These are phyloP conservation scores for Pseudozyma hubeiensis DNA, from an alignment of 1,284 basidiomycete species.

Conservation along the genomic window DNA sequence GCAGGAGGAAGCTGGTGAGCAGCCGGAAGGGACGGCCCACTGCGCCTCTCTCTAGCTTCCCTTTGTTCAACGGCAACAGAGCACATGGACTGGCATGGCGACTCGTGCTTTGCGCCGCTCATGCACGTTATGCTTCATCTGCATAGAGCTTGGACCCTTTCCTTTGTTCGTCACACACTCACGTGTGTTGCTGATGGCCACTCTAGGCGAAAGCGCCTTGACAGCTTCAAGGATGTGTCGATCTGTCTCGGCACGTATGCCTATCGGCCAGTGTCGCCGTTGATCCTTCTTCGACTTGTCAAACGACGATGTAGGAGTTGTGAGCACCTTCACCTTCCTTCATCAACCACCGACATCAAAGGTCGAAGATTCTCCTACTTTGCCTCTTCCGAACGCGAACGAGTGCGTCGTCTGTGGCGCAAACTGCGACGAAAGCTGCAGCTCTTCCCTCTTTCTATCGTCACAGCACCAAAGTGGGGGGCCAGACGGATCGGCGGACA, in stretches of 20 bases:
- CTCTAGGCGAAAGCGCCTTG: background rate
- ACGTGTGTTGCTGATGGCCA: background rate
- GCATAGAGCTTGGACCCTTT: constrained; percentile 15
- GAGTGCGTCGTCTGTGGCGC: too few species aligned
- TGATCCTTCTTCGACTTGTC: too few species aligned
- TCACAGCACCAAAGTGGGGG: constrained; percentile 2
- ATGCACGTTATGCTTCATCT: constrained; percentile 11
- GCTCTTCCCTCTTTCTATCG: constrained; percentile 1
- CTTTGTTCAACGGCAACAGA: constrained; percentile 5
- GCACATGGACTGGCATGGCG: background rate
- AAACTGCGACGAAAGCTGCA: background rate
- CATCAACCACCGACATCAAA: too few species aligned
- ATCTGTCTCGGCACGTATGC: background rate
- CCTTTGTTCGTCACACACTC: constrained; percentile 12
- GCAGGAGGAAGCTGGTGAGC: too few species aligned
- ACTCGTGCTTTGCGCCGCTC: constrained; percentile 9
- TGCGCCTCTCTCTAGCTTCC: background rate
- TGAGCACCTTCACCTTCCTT: too few species aligned
- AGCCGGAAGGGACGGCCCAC: background rate
- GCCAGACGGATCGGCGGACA: constrained; percentile 2
- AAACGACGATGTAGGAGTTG: too few species aligned
- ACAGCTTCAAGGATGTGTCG: background rate
- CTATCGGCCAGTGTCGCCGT: too few species aligned
- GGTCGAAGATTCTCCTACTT: too few species aligned
- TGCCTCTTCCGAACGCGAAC: too few species aligned